Percentiles rank a stretch among this genome's conserved stretches.
phyloP scores from a whole-genome alignment of 768 basidiomycete genomes.

The Mycena crocata region DNA sequence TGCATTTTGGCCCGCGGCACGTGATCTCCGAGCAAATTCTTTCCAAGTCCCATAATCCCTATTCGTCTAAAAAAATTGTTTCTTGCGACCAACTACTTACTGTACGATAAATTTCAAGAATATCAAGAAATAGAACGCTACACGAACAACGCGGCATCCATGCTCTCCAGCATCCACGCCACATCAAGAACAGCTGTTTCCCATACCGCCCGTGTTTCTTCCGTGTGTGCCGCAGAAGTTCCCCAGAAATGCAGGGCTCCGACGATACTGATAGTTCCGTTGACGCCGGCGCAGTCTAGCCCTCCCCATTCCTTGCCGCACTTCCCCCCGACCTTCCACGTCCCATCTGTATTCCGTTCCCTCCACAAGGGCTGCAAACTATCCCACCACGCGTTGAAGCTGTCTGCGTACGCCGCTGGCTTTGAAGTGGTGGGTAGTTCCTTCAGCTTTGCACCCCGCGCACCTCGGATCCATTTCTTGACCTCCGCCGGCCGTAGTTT shows the following conservation, averaged over 20 bases:
- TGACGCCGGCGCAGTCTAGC: neutral
- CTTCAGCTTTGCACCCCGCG: neutral
- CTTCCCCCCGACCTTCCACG: neutral
- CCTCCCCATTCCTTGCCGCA: neutral
- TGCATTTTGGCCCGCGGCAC: too few relatives aligned
- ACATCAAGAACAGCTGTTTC: neutral
- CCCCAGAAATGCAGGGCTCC: constrained; percentile 7
- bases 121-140: too few relatives aligned
- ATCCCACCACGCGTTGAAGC: neutral
- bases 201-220: neutral
- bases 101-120: too few relatives aligned
- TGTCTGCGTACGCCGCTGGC: neutral
- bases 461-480: neutral
- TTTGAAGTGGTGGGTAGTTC: neutral
- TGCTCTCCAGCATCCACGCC: neutral
- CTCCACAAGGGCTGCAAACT: neutral
- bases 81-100: too few relatives aligned
- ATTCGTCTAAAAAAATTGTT: too few relatives aligned
- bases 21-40: too few relatives aligned
- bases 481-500: neutral
- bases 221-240: neutral
- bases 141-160: too few relatives aligned
- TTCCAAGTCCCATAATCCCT: too few relatives aligned
- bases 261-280: neutral
- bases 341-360: neutral